A percentile compares a stretch with the other conserved stretches of the same genome.
Evolutionary conservation across 331 rosid genomes (phyloP).

Genomic region (Stylosanthes scabra): DNA sequence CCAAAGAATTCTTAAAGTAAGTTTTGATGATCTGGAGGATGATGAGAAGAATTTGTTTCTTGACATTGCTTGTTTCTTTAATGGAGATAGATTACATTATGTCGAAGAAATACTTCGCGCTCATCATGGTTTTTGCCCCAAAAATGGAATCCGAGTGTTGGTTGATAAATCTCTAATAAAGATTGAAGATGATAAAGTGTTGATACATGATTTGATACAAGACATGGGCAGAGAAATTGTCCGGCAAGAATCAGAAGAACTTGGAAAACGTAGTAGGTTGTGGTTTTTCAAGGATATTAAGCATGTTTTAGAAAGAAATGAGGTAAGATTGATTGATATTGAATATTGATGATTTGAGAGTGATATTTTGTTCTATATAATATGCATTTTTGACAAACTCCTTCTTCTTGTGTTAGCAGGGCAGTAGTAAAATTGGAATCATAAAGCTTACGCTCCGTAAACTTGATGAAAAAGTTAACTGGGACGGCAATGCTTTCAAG

Average conservation of each 20-base stretch:
- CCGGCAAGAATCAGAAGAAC: background rate
- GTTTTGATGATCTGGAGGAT: background rate
- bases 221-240: constrained; percentile 30
- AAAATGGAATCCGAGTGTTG: background rate
- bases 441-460: background rate
- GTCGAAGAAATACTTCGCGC: background rate
- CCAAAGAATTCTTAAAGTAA: background rate
- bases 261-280: constrained; percentile 1
- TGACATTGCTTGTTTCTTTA: constrained; percentile 29
- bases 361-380: background rate
- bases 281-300: constrained; percentile 13
- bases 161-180: background rate
- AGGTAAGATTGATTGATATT: background rate
- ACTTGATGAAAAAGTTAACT: background rate
- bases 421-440: background rate
- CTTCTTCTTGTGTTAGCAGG: background rate
- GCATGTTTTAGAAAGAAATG: background rate
- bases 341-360: background rate
- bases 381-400: background rate
- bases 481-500: constrained; percentile 10
- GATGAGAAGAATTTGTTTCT: background rate
- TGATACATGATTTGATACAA: constrained; percentile 18
- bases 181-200: background rate
- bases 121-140: background rate
- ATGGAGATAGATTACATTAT: background rate